Conservation (phyloP, 163 green algal genomes). For the Volvox carteri region DNA sequence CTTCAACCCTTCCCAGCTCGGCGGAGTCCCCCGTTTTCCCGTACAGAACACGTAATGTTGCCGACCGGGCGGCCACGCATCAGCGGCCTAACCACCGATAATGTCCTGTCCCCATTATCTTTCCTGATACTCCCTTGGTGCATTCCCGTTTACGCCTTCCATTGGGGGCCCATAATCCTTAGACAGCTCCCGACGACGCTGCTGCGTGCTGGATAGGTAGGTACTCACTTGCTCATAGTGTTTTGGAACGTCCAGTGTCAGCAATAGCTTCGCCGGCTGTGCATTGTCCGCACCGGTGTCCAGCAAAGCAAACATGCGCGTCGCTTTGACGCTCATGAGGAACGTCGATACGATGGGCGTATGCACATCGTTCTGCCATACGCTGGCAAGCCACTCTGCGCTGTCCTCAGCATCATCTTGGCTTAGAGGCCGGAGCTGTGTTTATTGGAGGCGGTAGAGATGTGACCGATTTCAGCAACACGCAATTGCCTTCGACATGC, state of each 20-base stretch:
- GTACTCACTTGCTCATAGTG: constrained; percentile 62
- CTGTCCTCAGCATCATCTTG: constrained; percentile 24
- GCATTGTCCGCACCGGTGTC: constrained; percentile 29
- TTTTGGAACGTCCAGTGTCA: constrained; percentile 66
- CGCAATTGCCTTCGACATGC: constrained; percentile 22
- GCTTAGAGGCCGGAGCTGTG: constrained; percentile 46
- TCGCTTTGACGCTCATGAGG: constrained; percentile 71
- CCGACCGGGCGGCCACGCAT: no score
- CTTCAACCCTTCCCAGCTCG: no score
- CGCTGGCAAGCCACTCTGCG: constrained; percentile 58
- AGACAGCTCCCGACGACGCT: background rate
- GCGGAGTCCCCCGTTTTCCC: no score
- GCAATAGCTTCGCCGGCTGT: constrained; percentile 48
- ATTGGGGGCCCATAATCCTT: background rate
- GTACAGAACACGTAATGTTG: no score
- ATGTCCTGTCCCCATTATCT: no score
- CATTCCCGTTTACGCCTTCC: no score
- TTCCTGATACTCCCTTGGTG: no score
- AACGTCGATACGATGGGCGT: constrained; percentile 61
- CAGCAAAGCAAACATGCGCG: constrained; percentile 60
- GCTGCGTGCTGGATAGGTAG: background rate
- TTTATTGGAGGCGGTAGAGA: background rate
- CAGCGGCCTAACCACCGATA: no score
- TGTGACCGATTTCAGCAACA: background rate
- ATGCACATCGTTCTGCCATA: constrained; percentile 66